Base-by-base conservation (phyloP, 768 basidiomycete genomes). In the Mycena amicta region DNA sequence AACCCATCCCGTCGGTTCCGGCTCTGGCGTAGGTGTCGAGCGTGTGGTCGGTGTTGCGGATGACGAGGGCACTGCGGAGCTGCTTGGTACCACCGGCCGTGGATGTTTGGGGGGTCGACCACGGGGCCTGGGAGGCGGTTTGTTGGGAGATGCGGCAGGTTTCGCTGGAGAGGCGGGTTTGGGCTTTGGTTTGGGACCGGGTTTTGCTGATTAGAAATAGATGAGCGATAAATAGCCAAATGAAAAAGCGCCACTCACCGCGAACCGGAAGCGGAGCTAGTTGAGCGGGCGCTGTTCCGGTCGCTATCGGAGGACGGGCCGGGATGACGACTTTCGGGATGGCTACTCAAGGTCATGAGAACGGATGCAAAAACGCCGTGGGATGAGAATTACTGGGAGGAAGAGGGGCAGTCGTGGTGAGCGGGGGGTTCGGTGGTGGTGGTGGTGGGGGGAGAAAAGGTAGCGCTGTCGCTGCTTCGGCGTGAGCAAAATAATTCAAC, bases 141-240 rank as follows among this genome's bases (percentile, higher is more conserved):
- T 60, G 11, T 8, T 29, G 37, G 5, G 23, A 3, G 23, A 28
- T 54, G n/a, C 49, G 55, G 20, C 16, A 25, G 4, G 1, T 25
- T 5, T 30, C 15, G 20, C n/a, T 5, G 15, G 27, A 31, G 13
- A 33, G 43, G 57, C 31, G 15, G 55, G 27, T 41, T 56, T 53
- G 12, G 55, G 29, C 45, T 30, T 22, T 30, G 54, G 60, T 30
- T 56, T 57, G 2, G 62, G 62, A 16, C 55, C 62, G 31, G 62
- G 58, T 37, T 63, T 63, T 20, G 18, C 62, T 64, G 62, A 51
- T 26, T 63, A n/a, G n/a, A n/a, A n/a, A n/a, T n/a, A n/a, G n/a
- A n/a, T n/a, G n/a, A n/a, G n/a, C n/a, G n/a, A n/a, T n/a, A n/a
- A n/a, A n/a, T n/a, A n/a, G n/a, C n/a, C n/a, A n/a, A n/a, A n/a